Conservation (phyloP, 2,329 filamentous ascomycete genomes). For the Xylaria digitata region DNA sequence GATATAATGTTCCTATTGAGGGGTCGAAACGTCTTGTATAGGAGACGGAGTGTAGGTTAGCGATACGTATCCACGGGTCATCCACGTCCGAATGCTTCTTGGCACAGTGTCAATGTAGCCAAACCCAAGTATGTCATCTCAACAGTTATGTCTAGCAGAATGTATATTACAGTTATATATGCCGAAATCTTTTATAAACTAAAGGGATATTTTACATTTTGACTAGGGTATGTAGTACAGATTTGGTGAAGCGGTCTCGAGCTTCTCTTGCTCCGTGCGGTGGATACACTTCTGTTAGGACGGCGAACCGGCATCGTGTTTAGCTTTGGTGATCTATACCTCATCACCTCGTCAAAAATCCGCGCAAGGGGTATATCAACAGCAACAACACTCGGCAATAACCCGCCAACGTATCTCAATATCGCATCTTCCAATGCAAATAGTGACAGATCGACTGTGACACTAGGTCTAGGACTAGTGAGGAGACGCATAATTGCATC, state of each 20-base stretch:
- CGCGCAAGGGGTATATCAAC: conserved; percentile 35
- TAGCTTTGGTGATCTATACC: conserved; percentile 43
- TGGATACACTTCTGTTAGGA: conserved; percentile 43
- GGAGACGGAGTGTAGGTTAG: neutral
- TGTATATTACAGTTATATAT: neutral
- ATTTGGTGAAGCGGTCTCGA: neutral
- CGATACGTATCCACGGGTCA: neutral
- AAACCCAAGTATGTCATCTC: neutral
- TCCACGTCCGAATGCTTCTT: conserved; percentile 4
- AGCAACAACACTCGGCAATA: conserved; percentile 38
- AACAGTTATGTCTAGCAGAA: neutral
- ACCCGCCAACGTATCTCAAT: conserved; percentile 17
- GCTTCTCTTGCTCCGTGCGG: conserved; percentile 34
- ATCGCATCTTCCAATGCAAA: conserved; percentile 23
- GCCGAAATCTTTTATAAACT: neutral
- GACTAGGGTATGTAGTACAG: neutral
- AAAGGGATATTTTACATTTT: neutral
- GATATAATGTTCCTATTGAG: neutral
- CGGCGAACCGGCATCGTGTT: conserved; percentile 43
- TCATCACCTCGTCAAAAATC: conserved; percentile 43
- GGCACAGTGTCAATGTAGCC: neutral
- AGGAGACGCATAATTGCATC: conserved; percentile 28
- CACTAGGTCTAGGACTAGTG: conserved; percentile 4
- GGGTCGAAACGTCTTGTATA: neutral
- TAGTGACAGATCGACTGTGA: conserved; percentile 22